phyloP scores from a whole-genome alignment of 1,284 basidiomycete genomes.

The Austropuccinia psidii region DNA sequence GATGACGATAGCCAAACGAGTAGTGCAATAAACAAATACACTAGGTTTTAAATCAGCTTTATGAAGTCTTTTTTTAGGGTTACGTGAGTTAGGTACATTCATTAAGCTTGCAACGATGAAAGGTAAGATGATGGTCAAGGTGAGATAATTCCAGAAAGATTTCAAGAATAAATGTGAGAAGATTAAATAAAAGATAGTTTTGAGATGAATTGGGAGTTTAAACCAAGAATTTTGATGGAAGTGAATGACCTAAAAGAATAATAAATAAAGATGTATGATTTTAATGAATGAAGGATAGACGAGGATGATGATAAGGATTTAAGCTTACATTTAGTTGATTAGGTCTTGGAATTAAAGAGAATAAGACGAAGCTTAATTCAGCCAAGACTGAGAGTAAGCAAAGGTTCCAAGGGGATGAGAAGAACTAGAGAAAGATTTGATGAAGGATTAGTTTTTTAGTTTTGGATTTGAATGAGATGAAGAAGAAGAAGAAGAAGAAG shows the following conservation, averaged over 20 bases:
- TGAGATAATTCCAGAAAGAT: background rate
- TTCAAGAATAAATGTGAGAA: slow-evolving; percentile 6
- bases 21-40: slow-evolving; percentile 13
- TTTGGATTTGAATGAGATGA: background rate
- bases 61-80: background rate
- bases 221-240: background rate
- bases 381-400: slow-evolving; percentile 21
- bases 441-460: background rate
- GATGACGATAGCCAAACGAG: background rate
- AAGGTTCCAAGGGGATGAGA: slow-evolving; percentile 29
- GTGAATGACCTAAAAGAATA: background rate
- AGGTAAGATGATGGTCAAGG: slow-evolving; percentile 5
- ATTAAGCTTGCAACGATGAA: slow-evolving; percentile 14
- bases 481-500: background rate
- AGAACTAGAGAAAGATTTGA: background rate
- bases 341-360: background rate
- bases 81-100: slow-evolving; percentile 6
- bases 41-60: slow-evolving; percentile 23
- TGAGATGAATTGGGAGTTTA: background rate
- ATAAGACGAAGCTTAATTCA: slow-evolving; percentile 25
- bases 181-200: slow-evolving; percentile 5
- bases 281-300: background rate
- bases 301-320: background rate
- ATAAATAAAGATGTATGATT: background rate
- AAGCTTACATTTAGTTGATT: background rate